phyloP scores from a whole-genome alignment of 176 grass and related monocot species.

The Avena eriantha region DNA sequence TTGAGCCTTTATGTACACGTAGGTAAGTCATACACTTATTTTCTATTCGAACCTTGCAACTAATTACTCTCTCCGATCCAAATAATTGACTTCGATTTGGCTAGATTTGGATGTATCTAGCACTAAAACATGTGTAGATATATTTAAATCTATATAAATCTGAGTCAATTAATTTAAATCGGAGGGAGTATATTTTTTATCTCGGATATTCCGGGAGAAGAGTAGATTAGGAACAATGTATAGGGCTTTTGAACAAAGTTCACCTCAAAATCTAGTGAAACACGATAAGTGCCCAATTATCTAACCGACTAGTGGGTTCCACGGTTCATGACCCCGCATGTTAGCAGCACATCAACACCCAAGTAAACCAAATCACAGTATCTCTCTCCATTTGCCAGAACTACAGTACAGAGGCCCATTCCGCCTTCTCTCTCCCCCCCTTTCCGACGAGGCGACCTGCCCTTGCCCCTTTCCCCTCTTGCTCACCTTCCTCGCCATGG shows the following conservation, averaged over 20 bases:
- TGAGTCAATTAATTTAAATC: too few relatives aligned
- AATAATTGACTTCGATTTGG: too few relatives aligned
- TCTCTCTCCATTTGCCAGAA: background rate
- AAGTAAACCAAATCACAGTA: background rate
- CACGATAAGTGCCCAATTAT: background rate
- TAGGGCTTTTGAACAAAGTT: background rate
- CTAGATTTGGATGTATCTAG: too few relatives aligned
- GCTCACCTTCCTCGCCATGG: slow-evolving; percentile 57
- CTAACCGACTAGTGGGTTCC: background rate
- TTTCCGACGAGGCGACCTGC: slow-evolving; percentile 6
- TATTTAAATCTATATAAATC: too few relatives aligned
- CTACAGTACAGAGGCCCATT: slow-evolving; percentile 3
- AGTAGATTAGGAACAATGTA: background rate
- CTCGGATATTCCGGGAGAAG: background rate
- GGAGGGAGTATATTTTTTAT: background rate
- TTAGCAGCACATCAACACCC: background rate
- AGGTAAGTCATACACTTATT: background rate
- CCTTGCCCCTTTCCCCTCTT: slow-evolving; percentile 35
- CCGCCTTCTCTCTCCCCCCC: slow-evolving; percentile 22
- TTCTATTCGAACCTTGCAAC: background rate
- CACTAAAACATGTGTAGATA: too few relatives aligned
- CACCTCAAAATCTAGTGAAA: background rate
- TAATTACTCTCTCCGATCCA: too few relatives aligned
- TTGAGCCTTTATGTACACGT: background rate
- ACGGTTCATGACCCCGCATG: background rate